Evolutionary conservation across 352 stramenopile genomes (phyloP), one percentile per base, ranked within the genome.

Genomic region (Pythium biforme): DNA sequence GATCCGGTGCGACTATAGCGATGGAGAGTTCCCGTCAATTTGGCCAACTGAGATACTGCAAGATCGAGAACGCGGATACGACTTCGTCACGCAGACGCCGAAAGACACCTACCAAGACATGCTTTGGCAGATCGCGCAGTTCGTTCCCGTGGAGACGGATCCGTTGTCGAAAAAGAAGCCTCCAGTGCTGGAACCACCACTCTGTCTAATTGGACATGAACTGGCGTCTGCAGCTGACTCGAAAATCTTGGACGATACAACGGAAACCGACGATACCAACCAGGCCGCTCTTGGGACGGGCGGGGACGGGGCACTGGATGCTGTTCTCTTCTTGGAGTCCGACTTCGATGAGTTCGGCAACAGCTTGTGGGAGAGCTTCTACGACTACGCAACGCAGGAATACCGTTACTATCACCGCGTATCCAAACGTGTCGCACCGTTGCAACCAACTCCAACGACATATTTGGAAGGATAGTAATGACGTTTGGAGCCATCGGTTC

Each of bases 1-100:
- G 26, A 83, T 83, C 26, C 82, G 93, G n/a, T 81, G 94, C 41
- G 93, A 98, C 68, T 97, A 96, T 49, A 87, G 88, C 55, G 87
- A 97, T 58, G 90, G 89, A 26, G 83, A 89, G 10, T 97, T 97
- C 55, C 89, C 90, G 15, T 96, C 86, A 12, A 74, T 81, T 27
- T 98, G 92, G 92, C 92, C 88, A 11, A 86, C 86, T 0, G 92
- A 98, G 51, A 86, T 94, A 8, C 61, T 84, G 9, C 89, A 97
- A 58, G 92, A 96, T 66, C 66, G 69, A 11, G 59, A 50, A 1
- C 75, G 82, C 2, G 77, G 80, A 7, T 94, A 89, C 62, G 77
- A 94, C 57, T 92, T 94, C 39, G 72, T 82, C 34, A 64, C 49
- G 7, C 65, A 82, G 48, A 72, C 64, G 20, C 82, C 80, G 14